Evolutionary conservation across 2,329 filamentous ascomycete species (phyloP), one percentile per base, ranked within the genome.

Genomic region (Sporothrix protearum): DNA sequence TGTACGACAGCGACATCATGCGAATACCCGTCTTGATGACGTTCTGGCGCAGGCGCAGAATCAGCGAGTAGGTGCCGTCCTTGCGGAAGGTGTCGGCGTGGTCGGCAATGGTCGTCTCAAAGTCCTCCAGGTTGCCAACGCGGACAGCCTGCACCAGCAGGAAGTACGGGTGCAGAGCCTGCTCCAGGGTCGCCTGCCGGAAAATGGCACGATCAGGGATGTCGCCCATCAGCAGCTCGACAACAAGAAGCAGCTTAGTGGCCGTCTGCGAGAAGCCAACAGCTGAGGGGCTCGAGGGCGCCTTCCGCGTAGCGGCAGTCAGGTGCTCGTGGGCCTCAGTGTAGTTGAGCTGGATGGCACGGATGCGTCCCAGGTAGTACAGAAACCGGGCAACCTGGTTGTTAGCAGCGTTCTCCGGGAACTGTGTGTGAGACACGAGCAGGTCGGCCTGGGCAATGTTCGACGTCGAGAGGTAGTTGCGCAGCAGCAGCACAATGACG

Each of bases 21-120:
- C 96, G 93, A 75, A 99, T 97, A 76, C 96, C 96, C 3, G 96
- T 99, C 86, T 97, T 97, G 88, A 99, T 98, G 79, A 99, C 96
- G 79, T 99, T 99, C 82, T 99, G 96, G 77, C 96, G 91, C 74
- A 99, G 87, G 74, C 96, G 94, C 74, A 98, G 87, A 77, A 98
- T 96, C 72, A 99, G 86, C 12, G 94, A 97, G 84, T 98, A 98
- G 25, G 95, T 98, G 71, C 93, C 93, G 80, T 99, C 96, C 76
- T 92, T 91, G 78, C 93, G 91, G 89, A 98, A 99, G 12, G 90
- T 91, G 59, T 92, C 89, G 72, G 91, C 90, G 79, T 97, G 90
- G 67, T 90, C 87, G 77, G 92, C 91, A 73, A 98, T 94, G 59
- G 92, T 90, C 76, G 90, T 93, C 81, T 97, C 87, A 80, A 99